Base-by-base conservation (phyloP, 192 early-diverging fungal genomes). In the Oehlia diaphana region DNA sequence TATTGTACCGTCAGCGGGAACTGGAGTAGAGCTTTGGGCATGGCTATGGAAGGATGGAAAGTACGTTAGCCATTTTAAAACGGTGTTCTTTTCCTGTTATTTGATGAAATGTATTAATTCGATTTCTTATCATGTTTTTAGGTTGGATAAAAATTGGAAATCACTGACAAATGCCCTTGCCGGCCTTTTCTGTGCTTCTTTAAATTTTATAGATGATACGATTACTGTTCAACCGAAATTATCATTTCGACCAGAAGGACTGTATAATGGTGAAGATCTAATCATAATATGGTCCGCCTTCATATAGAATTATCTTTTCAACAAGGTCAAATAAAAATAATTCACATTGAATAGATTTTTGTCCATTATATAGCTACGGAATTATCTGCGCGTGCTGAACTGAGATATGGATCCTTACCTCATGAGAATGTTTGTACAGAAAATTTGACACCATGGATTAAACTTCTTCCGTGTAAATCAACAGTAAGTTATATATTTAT, bases 381-480 rank as follows among this genome's bases (percentile, higher is more conserved):
- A 50, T 53, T 78, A 35, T 50, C 23, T 49, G 31, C 65, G 13
- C 47, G 76, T 68, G 66, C 72, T 3, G 83, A 82, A 78, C 65
- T 96, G 58, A 88, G 96, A 9, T 96, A 96, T 65, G 93, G 92
- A 1, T 84, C 90, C 16, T 87, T 99, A 35, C 93, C 97, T 5
- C 94, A 94, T 80, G 98, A 99, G 80, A 93, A 92, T 80, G 95
- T 96, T 10, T 99, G 98, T 79, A 99, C 98, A 6, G 98, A 98
- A 82, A 99, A 99, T 82, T 87, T 99, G 83, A 98, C 98, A 9
- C 96, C 97, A 10, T 99, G 96, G 96, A 90, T 93, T 79, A 99
- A 98, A 82, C 87, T 97, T 75, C 81, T 99, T 50, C 98, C 98
- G 4, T 99, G 98, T 81, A 93, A 97, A 86, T 86, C 93, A 16